These are phyloP conservation scores for Gossypium anomalum DNA, from an alignment of 345 rosid genomes.

Conservation along the genomic window DNA sequence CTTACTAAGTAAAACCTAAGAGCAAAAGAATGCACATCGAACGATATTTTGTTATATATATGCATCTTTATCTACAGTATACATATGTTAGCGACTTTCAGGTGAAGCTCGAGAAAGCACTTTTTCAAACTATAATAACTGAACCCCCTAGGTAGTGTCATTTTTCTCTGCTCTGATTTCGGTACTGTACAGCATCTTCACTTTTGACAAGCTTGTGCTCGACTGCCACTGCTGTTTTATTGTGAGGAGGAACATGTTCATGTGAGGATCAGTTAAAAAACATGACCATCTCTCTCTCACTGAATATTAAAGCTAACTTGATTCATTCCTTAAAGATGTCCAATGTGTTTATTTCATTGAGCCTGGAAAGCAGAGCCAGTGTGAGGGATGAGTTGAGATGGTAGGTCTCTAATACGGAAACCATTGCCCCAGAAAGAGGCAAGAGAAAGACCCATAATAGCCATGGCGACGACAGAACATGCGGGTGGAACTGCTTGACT, in stretches of 20 bases:
- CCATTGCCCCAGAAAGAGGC: constrained; percentile 93
- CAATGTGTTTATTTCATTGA: background rate
- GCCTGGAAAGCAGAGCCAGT: constrained; percentile 35
- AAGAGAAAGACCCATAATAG: constrained; percentile 90
- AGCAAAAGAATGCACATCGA: no score
- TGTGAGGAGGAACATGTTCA: background rate
- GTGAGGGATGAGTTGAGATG: constrained; percentile 32
- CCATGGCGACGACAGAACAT: constrained; percentile 95
- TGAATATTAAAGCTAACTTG: background rate
- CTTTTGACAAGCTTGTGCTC: background rate
- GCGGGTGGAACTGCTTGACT: constrained; percentile 94
- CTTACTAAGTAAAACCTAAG: no score
- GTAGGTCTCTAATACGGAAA: constrained; percentile 54
- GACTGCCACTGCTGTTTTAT: background rate
- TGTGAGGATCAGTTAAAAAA: background rate
- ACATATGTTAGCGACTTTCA: background rate
- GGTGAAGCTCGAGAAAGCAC: background rate
- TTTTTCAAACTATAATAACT: background rate
- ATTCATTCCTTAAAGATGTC: background rate
- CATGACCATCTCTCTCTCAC: background rate
- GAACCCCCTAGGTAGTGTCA: background rate
- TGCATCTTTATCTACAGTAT: background rate
- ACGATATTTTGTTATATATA: background rate
- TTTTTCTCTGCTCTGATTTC: background rate
- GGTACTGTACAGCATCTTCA: background rate